Base-by-base conservation (phyloP, 2,329 filamentous ascomycete species). In the Sclerotinia spermophila region DNA sequence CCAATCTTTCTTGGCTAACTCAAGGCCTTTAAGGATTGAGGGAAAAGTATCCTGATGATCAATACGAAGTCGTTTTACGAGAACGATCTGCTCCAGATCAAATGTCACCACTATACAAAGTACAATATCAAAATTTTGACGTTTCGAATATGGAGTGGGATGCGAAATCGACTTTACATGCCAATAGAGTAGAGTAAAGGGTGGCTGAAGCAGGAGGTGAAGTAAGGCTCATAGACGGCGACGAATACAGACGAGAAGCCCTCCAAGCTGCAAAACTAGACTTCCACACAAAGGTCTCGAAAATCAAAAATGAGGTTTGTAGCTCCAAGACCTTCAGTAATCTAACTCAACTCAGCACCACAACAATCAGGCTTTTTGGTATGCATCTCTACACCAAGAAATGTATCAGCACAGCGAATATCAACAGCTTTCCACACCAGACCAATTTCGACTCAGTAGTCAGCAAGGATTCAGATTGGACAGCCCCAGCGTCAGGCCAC, bases 111-210 rank as follows among this genome's bases (percentile, higher is more conserved):
- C 59, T 69, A 1, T 69, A 69, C 45, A 69, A 69, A n/a, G 42
- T 69, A 15, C 68, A 69, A 15, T 69, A 65, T 51, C 30, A 53
- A 55, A 69, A 69, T n/a, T 58, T 59, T 45, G 68, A 69, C 19
- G 68, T 69, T 21, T 69, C 68, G n/a, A 69, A 69, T 5, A 48
- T 69, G 40, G 68, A 69, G 15, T 69, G 44, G 44, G 59, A 69
- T 65, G 68, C 68, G 6, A 69, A 69, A 17, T 59, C 68, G 33
- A 65, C 59, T 24, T 2, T 35, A 53, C 68, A 69, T 27, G 48
- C 59, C 10, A 38, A 65, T 42, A 40, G 58, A 24, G 68, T 69
- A 45, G 68, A 69, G 5, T 45, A 30, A 19, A 65, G 68, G 24
- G 15, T 69, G 13, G 24, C n/a, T 33, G 68, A 65, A 38, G 15